These are phyloP conservation scores for Lasiosphaeria ovina DNA, from an alignment of 495 filamentous ascomycete species.

Conservation along the genomic window DNA sequence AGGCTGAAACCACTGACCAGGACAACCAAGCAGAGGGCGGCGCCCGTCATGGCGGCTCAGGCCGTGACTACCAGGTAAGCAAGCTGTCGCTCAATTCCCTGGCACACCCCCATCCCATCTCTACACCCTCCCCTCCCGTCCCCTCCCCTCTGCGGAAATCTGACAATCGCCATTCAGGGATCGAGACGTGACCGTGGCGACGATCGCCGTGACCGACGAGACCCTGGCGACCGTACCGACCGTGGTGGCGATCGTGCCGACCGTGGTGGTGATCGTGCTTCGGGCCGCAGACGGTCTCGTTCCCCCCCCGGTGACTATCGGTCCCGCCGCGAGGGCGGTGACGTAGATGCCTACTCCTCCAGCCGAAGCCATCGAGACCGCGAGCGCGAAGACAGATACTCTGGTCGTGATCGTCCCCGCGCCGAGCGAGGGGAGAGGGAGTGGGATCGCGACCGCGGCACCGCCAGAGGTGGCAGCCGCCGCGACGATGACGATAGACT, in stretches of 20 bases:
- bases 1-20: conserved; percentile 28
- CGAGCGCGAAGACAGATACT: conserved; percentile 86
- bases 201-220: conserved; percentile 21
- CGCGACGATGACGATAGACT: conserved; percentile 33
- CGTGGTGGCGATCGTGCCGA: conserved; percentile 48
- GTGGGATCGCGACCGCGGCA: conserved; percentile 71
- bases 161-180: conserved; percentile 17
- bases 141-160: neutral
- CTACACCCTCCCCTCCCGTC: neutral
- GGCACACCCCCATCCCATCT: too few relatives aligned
- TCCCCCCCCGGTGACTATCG: conserved; percentile 65
- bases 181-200: conserved; percentile 52
- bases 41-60: conserved; percentile 53
- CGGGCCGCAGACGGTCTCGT: conserved; percentile 67
- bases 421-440: conserved; percentile 44
- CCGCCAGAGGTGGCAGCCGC: conserved; percentile 23
- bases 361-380: conserved; percentile 87
- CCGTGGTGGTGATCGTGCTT: conserved; percentile 39
- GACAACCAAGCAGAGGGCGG: conserved; percentile 50
- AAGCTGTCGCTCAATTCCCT: neutral
- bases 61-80: conserved; percentile 72
- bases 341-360: conserved; percentile 84
- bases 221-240: conserved; percentile 45
- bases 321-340: conserved; percentile 61
- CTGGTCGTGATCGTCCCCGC: conserved; percentile 55